Base-by-base conservation (phyloP, 1,139 yeast species). In the Hyphopichia khmerensis region DNA sequence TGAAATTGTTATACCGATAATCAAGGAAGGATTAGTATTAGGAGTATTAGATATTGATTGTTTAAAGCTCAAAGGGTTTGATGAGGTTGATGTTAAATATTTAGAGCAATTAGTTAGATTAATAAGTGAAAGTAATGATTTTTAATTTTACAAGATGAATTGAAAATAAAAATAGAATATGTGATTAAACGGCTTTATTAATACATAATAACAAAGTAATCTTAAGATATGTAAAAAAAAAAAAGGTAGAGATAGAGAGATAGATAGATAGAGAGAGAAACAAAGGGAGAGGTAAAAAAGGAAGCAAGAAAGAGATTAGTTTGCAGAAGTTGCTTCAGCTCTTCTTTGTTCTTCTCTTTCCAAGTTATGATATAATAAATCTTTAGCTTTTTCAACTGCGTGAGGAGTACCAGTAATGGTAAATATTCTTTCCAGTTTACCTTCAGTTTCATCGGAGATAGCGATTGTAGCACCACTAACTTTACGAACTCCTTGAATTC, bases 11-110 rank as follows among this genome's bases (percentile, higher is more conserved):
- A 91, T 93, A 2, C 98, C 98, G 0, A 77, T 93, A 6, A 59
- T 68, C 14, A 55, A 62, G n/a, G 59, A 63, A 10, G 80, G 74
- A 3, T 53, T 56, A 18, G 65, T 81, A 1, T 57, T 78, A 14
- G 99, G 91, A 2, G 97, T 93, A 6, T 72, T 93, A 44, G 98
- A 93, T 60, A 76, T 93, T 40, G 99, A 93, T 60, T 88, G 96
- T 59, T 64, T 81, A 43, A 78, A 67, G 8, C 60, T 68, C 40
- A 56, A 71, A 8, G 96, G 91, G 0, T 91, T 91, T 59, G 82
- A 77, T 52, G 79, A 77, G 33, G 56, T 59, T 2, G 99, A 93
- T 56, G 64, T 70, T 48, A 50, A 67, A 43, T 76, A 69, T 49
- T 69, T 93, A 50, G 95, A 87, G 57, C 53, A 65, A 42, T 67